These are phyloP conservation scores for Scleromitrula shiraiana DNA, from an alignment of 2,329 filamentous ascomycete species.

Conservation along the genomic window DNA sequence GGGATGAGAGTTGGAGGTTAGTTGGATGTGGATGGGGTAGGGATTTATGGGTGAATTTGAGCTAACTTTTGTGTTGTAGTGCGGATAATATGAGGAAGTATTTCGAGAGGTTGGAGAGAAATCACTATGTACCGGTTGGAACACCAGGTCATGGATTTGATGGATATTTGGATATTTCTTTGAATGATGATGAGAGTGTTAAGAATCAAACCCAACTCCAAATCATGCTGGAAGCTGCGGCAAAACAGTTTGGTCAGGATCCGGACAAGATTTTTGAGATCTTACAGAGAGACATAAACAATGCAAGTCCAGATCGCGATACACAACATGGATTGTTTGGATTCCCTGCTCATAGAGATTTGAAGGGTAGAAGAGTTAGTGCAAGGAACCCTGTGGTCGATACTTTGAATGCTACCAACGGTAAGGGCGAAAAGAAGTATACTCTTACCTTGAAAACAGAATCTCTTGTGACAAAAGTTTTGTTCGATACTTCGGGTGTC, in stretches of 20 bases:
- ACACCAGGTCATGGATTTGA: constrained; percentile 18
- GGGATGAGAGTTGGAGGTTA: constrained; percentile 18
- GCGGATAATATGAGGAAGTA: constrained; percentile 35
- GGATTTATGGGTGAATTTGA: neutral
- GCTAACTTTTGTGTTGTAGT: neutral
- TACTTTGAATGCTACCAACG: neutral
- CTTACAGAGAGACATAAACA: neutral
- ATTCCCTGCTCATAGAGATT: neutral
- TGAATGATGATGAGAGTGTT: neutral
- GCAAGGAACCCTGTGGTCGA: neutral
- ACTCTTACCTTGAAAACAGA: constrained; percentile 17
- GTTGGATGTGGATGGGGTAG: no score
- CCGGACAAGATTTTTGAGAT: neutral
- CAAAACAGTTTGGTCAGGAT: neutral
- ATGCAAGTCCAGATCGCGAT: neutral
- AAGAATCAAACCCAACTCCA: neutral
- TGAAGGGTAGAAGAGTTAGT: neutral
- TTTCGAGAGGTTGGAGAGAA: constrained; percentile 36
- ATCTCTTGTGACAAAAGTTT: constrained; percentile 34
- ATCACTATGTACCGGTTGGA: constrained; percentile 33
- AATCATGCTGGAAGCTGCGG: neutral
- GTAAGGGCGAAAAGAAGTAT: constrained; percentile 15
- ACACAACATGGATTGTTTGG: neutral
- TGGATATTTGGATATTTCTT: constrained; percentile 25
- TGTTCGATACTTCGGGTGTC: constrained; percentile 28